A percentile compares a stretch with the other conserved stretches of the same genome.
Evolutionary conservation across 768 basidiomycete genomes (phyloP).

Genomic region (Psilocybe sp.): DNA sequence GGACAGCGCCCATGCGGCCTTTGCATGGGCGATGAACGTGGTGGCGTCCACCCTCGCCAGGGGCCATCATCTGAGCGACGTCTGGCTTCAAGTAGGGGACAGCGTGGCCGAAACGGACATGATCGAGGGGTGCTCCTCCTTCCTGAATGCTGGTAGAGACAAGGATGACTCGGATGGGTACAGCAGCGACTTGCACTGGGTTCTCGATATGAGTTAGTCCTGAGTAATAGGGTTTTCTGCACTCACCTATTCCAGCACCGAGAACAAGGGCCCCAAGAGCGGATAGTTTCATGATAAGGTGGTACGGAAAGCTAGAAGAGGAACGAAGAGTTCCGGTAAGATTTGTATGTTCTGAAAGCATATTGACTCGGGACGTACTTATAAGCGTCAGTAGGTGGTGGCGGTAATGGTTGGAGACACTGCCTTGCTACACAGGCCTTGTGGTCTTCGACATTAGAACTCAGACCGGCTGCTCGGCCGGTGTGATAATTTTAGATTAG

Average conservation of each 20-base stretch:
- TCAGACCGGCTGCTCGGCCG: too few species aligned
- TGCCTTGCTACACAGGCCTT: too few species aligned
- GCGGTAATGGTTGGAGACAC: too few species aligned
- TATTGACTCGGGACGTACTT: too few species aligned
- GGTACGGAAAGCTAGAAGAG: too few species aligned
- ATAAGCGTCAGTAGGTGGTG: too few species aligned
- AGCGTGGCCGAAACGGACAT: constrained; percentile 21
- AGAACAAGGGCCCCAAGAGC: constrained; percentile 34
- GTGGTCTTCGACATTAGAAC: too few species aligned
- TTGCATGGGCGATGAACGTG: constrained; percentile 11
- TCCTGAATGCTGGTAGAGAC: constrained; percentile 17
- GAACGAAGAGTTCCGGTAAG: too few species aligned
- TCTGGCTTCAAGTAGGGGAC: constrained; percentile 3
- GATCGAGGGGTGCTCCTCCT: constrained; percentile 6
- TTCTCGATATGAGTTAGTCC: neutral
- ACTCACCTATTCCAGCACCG: constrained; percentile 33
- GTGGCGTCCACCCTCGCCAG: neutral
- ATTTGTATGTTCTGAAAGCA: too few species aligned
- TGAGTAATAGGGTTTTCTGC: neutral
- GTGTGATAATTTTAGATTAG: too few species aligned
- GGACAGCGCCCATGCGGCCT: constrained; percentile 18
- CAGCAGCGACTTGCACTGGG: constrained; percentile 40
- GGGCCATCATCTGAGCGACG: neutral
- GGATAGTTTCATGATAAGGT: constrained; percentile 33
- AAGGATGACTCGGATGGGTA: constrained; percentile 49